phyloP scores from a whole-genome alignment of 768 basidiomycete species.

The Agaricus bisporus region DNA sequence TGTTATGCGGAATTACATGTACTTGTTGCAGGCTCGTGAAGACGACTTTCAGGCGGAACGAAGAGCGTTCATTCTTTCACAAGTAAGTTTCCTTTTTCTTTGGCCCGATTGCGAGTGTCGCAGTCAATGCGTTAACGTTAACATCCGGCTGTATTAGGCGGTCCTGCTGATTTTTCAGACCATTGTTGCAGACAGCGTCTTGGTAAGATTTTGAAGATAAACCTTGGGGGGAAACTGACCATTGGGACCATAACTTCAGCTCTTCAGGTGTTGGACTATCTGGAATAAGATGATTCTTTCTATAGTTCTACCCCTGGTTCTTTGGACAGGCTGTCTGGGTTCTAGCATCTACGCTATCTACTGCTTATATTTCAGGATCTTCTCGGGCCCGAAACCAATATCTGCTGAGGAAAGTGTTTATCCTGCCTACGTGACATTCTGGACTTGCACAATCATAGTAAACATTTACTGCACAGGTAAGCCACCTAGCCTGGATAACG shows the following conservation, averaged over 20 bases:
- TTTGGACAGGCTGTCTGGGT: conserved; percentile 13
- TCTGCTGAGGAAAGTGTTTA: neutral
- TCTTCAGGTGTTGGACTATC: conserved; percentile 16
- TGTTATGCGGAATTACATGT: conserved; percentile 4
- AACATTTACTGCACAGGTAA: conserved; percentile 18
- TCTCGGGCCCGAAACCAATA: neutral
- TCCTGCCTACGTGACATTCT: conserved; percentile 7
- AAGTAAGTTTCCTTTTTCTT: conserved; percentile 2
- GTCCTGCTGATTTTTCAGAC: conserved; percentile 8
- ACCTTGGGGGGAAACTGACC: neutral
- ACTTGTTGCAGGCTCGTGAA: neutral
- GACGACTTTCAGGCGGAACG: neutral
- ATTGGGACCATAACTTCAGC: neutral
- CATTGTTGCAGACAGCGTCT: conserved; percentile 12
- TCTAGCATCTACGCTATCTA: conserved; percentile 3
- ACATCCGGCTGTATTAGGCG: neutral
- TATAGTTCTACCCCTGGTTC: conserved; percentile 10
- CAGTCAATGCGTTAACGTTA: neutral
- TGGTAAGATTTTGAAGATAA: conserved; percentile 4
- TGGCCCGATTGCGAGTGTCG: neutral
- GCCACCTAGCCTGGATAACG: neutral
- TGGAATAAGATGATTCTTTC: conserved; percentile 9
- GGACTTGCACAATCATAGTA: conserved; percentile 14
- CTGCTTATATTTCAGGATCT: neutral
- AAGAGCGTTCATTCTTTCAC: conserved; percentile 11